Conservation (phyloP, 257 asterid genomes). For the Cinchona pubescens region DNA sequence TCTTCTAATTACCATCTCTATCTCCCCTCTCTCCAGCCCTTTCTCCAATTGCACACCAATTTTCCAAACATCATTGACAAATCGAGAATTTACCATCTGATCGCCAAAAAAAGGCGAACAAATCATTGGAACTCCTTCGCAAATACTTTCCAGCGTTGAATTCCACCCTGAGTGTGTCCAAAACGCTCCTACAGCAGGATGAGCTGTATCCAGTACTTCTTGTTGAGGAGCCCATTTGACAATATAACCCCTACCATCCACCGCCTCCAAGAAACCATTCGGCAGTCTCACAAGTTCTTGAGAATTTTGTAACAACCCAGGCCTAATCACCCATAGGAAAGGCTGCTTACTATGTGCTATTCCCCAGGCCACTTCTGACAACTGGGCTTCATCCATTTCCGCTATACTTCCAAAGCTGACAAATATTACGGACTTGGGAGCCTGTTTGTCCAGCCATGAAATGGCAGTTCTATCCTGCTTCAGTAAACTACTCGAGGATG, state of each 20-base stretch:
- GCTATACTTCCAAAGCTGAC: slow-evolving; percentile 23
- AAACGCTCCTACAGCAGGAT: slow-evolving; percentile 36
- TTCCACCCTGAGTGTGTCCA: slow-evolving; percentile 30
- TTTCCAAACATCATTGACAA: slow-evolving; percentile 42
- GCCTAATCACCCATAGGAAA: slow-evolving; percentile 51
- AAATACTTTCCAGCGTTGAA: slow-evolving; percentile 37
- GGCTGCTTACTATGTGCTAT: slow-evolving; percentile 29
- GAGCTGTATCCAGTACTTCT: slow-evolving; percentile 33
- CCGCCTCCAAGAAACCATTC: neutral
- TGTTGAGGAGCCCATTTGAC: slow-evolving; percentile 27
- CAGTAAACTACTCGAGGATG: slow-evolving; percentile 35
- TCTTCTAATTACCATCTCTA: too few relatives aligned
- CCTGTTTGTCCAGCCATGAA: slow-evolving; percentile 46
- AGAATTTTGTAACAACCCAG: slow-evolving; percentile 21
- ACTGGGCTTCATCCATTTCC: too few relatives aligned
- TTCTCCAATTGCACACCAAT: slow-evolving; percentile 37
- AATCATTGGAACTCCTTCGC: slow-evolving; percentile 52
- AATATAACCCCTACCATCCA: slow-evolving; percentile 10
- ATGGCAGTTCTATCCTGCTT: slow-evolving; percentile 38
- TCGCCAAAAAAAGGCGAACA: slow-evolving; percentile 46
- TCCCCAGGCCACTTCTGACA: slow-evolving; percentile 23
- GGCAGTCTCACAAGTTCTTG: neutral
- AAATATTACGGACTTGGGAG: slow-evolving; percentile 37
- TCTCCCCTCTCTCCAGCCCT: neutral
- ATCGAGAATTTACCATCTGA: slow-evolving; percentile 44